Evolutionary conservation across 1,139 yeast species (phyloP).

Genomic region (Blastobotrys illinoisensis): DNA sequence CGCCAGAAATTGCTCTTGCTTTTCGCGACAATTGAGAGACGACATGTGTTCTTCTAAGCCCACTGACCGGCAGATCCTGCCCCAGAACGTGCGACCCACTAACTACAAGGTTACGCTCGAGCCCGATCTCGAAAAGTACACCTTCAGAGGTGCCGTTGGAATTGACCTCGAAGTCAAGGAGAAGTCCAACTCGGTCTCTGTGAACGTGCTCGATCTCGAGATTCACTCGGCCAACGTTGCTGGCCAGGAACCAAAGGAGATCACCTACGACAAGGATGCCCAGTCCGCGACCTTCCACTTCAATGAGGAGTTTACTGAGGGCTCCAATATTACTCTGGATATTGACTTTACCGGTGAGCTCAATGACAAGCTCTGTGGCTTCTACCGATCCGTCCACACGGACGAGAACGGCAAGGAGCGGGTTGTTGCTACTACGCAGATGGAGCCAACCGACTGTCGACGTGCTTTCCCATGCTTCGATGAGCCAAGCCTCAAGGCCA

Average conservation of each 20-base stretch:
- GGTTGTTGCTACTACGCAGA: slow-evolving; percentile 72
- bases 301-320: slow-evolving; percentile 43
- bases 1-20: neutral
- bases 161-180: slow-evolving; percentile 63
- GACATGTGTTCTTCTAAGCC: neutral
- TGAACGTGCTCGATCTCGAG: slow-evolving; percentile 63
- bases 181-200: slow-evolving; percentile 44
- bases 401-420: slow-evolving; percentile 53
- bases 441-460: slow-evolving; percentile 83
- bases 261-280: slow-evolving; percentile 44
- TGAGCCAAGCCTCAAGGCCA: slow-evolving; percentile 73
- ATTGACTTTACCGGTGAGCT: slow-evolving; percentile 64
- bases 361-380: slow-evolving; percentile 75
- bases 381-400: slow-evolving; percentile 71
- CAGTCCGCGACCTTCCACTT: slow-evolving; percentile 65
- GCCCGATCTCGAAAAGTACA: slow-evolving; percentile 67
- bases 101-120: slow-evolving; percentile 69
- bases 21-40: neutral
- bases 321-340: slow-evolving; percentile 41
- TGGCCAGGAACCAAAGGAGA: slow-evolving; percentile 8
- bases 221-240: slow-evolving; percentile 35
- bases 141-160: slow-evolving; percentile 59
- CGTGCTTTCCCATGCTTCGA: slow-evolving; percentile 81
- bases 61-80: slow-evolving; percentile 53
- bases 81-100: slow-evolving; percentile 63